A percentile compares a stretch with the other conserved stretches of the same genome.
These are phyloP conservation scores for Fusarium piperis DNA, from an alignment of 2,329 filamentous ascomycete genomes.

Conservation along the genomic window DNA sequence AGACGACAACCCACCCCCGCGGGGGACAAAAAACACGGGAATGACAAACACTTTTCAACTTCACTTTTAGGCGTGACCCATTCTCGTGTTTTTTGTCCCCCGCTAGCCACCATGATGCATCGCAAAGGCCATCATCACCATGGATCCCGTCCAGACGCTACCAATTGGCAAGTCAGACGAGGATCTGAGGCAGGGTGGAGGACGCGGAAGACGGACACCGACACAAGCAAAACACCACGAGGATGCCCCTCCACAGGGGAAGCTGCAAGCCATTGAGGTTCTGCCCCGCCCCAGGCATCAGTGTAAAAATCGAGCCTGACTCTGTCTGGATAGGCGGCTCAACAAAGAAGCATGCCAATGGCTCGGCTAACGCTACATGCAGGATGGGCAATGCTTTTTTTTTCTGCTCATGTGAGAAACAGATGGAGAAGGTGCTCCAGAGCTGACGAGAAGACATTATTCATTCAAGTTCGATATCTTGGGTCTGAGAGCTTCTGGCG, in stretches of 20 bases:
- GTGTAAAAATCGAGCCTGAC: conserved; percentile 2
- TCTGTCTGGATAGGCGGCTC: conserved; percentile 10
- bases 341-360: conserved; percentile 1
- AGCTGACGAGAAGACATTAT: conserved; percentile 16
- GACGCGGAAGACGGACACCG: background rate
- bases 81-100: too few relatives aligned
- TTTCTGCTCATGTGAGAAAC: background rate
- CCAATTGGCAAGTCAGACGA: conserved; percentile 2
- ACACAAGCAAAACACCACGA: conserved; percentile 9
- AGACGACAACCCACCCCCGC: conserved; percentile 1
- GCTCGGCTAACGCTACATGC: background rate
- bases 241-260: background rate
- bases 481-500: background rate
- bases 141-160: conserved; percentile 22
- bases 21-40: too few relatives aligned
- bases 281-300: conserved; percentile 29
- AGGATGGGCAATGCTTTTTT: background rate
- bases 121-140: conserved; percentile 5
- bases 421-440: background rate
- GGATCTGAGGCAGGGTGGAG: background rate
- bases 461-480: conserved; percentile 3
- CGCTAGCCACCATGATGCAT: conserved; percentile 6
- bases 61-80: background rate
- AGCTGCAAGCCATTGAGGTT: conserved; percentile 1
- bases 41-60: too few relatives aligned